Percentiles rank a stretch among this genome's conserved stretches.
Conservation (phyloP, 352 stramenopile genomes). For the Pythium scleroteichum region DNA sequence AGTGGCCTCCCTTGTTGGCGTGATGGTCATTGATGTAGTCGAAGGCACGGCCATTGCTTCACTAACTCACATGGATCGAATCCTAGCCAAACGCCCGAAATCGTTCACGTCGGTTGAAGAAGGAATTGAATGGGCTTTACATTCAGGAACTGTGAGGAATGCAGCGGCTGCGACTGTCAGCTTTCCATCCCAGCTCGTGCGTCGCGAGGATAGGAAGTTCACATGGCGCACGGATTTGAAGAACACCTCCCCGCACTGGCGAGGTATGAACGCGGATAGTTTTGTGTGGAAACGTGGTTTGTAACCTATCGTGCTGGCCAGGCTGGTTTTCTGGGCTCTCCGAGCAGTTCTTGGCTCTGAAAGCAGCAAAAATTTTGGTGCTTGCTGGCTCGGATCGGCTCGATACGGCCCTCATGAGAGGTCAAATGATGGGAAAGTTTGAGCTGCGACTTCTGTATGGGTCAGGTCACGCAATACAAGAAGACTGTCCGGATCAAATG, state of each 20-base stretch:
- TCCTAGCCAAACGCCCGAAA: conserved; percentile 70
- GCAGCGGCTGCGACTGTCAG: conserved; percentile 69
- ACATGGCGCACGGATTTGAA: conserved; percentile 80
- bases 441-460: conserved; percentile 86
- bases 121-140: conserved; percentile 79
- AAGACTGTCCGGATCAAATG: conserved; percentile 81
- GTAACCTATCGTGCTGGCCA: conserved; percentile 14
- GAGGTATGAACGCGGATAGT: too few relatives aligned
- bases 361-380: conserved; percentile 81
- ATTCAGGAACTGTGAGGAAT: conserved; percentile 78
- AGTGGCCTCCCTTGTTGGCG: conserved; percentile 64
- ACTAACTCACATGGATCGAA: conserved; percentile 80
- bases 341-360: conserved; percentile 79
- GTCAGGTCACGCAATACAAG: conserved; percentile 87
- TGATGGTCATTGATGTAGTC: conserved; percentile 90
- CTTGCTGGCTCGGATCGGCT: conserved; percentile 84
- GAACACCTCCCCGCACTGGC: conserved; percentile 76
- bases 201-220: conserved; percentile 48
- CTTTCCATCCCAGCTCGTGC: conserved; percentile 76
- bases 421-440: conserved; percentile 92
- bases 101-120: conserved; percentile 68
- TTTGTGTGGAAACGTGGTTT: too few relatives aligned
- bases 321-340: conserved; percentile 86
- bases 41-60: conserved; percentile 87
- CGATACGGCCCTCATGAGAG: conserved; percentile 85